Evolutionary conservation across 2,329 filamentous ascomycete genomes (phyloP), one percentile per base, ranked within the genome.

Genomic region (Fusarium compactum): DNA sequence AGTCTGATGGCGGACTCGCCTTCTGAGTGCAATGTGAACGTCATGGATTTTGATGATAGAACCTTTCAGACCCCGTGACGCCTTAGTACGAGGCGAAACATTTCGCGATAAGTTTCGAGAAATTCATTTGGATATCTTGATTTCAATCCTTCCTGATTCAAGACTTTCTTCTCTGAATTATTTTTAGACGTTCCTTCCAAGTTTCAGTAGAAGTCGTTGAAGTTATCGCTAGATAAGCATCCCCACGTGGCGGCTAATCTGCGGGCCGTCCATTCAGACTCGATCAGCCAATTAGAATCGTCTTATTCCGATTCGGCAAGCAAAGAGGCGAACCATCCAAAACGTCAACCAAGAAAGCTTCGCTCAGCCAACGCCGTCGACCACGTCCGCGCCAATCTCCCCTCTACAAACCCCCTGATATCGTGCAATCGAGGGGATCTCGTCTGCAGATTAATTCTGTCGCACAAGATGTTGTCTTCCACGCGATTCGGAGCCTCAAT

Each of bases 401-500:
- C 67, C 65, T 65, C 70, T 56, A 60, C 51, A 38, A 8, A 53
- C 27, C 41, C 53, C 54, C 34, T 67, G 62, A 48, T 56, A 62
- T 69, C 32, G 59, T 62, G 65, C 72, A 54, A 64, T 62, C 71
- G 72, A 69, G 67, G 62, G 48, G 50, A 47, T 30, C 64, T 69
- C 65, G 58, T 69, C 68, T 61, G 54, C 58, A 62, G 62, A 67
- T 62, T 62, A 60, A 47, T 54, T 50, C 50, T 61, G 52, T 62
- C 43, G 32, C 45, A 59, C 76, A 78, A 74, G 69, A 87, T 87
- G 85, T 78, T 85, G 70, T 79, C 80, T 62, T 83, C 84, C 63
- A 78, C 83, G 77, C 84, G 85, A 80, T 84, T 83, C 73, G 83
- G 83, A 76, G 84, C 83, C 80, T 81, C 84, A 74, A 82, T 86